Base-by-base conservation (phyloP, 352 stramenopile species). In the Phytopythium ostracodes region DNA sequence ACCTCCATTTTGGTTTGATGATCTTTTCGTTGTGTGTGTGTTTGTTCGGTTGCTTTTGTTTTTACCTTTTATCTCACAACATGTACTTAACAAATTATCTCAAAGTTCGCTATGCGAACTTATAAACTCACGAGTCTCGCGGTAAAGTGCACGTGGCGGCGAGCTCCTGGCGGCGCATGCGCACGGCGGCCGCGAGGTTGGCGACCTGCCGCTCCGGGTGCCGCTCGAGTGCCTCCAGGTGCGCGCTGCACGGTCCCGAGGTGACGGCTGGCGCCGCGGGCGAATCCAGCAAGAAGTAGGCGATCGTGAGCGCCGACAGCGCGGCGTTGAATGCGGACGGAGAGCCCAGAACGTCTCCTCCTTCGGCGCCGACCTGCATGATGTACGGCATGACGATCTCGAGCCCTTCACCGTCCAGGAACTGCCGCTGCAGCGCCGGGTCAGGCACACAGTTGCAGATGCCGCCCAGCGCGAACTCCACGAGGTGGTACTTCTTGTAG, bases 361-460 rank as follows among this genome's bases (percentile, higher is more conserved):
- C 12, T 5, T 10, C 31, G 6, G 15, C 9, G 52, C 36, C 52
- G 33, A 75, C 53, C 17, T 62, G 29, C n/a, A 79, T 50, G 8
- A 88, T 72, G 56, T 81, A 82, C 18, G 74, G 67, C 42, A 76
- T 58, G 18, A 89, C 38, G 6, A 76, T 71, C n/a, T 78, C 54
- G 22, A 86, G 56, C 14, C 79, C 82, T 2, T 80, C 73, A 6
- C 71, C 72, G 0, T 72, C 61, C 22, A 89, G 71, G 62, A 92
- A 91, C 29, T 72, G 68, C 22, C 72, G 60, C 50, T 91, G 84
- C 14, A 92, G 66, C 35, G 54, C 47, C 10, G 77, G 74, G 56
- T 91, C 84, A 0, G 76, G 58, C n/a, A 89, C 77, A 65, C 78
- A 93, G 58, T 93, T 93, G 66, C 76, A 87, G 64, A 93, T 90